Base-by-base conservation (phyloP, 1,139 yeast genomes). In the Pichia sp. region DNA sequence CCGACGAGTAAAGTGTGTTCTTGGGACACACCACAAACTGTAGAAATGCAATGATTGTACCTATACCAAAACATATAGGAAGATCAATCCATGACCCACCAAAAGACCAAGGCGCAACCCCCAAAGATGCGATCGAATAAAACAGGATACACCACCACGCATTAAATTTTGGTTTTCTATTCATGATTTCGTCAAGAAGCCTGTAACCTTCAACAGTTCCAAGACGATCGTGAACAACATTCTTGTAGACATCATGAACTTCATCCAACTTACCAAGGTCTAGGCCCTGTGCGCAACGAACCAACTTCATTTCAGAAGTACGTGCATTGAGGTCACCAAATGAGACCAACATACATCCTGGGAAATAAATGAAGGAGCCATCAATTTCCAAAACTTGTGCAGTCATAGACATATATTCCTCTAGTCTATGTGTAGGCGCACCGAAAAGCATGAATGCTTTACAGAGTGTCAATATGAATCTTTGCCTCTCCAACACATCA, bases 271-370 rank as follows among this genome's bases (percentile, higher is more conserved):
- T 87, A 43, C 84, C 72, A 39, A 88, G 63, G 54, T 88, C 84
- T 35, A 88, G 64, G 8, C 96, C 96, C 55, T 88, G 96, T 4
- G 74, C 69, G 57, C 91, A 80, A 47, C 94, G 69, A 4, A 91
- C 88, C 42, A 88, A 66, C 51, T 86, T 93, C 59, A 88, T 88
- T 58, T 91, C 96, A 4, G 96, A 82, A 0, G 96, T 88, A 62
- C 94, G 83, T 1, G 96, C 86, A 6, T 94, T 76, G 2, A 86
- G 79, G 59, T 87, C 96, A 56, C 94, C 95, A 60, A 87, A 88
- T 0, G 96, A 82, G 13, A 84, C 77, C 46, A 88, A 73, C 96
- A 88, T 87, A 55, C 94, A 83, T 0, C 96, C 96, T 0, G 97
- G 96, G 43, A 88, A 71, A 55, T 88, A 88, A 39, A 88, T 69